Base-by-base conservation (phyloP, 495 filamentous ascomycete species). In the Neurospora sublineolata region DNA sequence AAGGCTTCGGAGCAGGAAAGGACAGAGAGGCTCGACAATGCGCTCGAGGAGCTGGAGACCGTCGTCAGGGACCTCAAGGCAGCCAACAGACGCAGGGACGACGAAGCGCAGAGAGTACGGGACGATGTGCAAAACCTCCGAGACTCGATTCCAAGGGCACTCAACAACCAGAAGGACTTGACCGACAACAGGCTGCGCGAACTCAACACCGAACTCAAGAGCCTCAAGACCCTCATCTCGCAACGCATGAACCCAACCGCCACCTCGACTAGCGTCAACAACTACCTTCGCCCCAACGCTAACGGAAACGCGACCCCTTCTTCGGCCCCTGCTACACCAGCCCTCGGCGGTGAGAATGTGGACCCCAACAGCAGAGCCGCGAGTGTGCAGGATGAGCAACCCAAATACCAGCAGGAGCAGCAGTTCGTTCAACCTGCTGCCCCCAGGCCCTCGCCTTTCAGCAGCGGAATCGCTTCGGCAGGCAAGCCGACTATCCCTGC, bases 201-300 rank as follows among this genome's bases (percentile, higher is more conserved):
- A 70, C 86, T 99, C 68, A 91, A 93, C 71, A 87, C 85, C 11
- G 95, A 99, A 80, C 84, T 99, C 72, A 93, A 92, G 87, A 97
- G 94, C 79, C 82, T 99, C 72, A 97, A 97, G 83, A 89, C 90
- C 23, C 83, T 99, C 70, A 84, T 97, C 78, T 88, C 87, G 58
- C 95, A 96, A 80, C 85, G 93, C 74, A 87, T 97, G 82, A 89
- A 89, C 74, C 80, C 82, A 58, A 79, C 79, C 37, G 79, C 82
- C 72, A 81, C 79, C 37, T 75, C 75, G 38, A 81, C 77, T 7
- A 79, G 73, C 68, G 72, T 76, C 38, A 77, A 77, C 75, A 77
- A 77, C 73, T 77, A 78, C 72, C 75, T 84, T 68, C 74, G 83
- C 74, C 76, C 82, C 12, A 33, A 20, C 73, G 64, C 83, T 73